phyloP scores from a whole-genome alignment of 139 green algal genomes.

The Chlamydomonas asymmetrica region DNA sequence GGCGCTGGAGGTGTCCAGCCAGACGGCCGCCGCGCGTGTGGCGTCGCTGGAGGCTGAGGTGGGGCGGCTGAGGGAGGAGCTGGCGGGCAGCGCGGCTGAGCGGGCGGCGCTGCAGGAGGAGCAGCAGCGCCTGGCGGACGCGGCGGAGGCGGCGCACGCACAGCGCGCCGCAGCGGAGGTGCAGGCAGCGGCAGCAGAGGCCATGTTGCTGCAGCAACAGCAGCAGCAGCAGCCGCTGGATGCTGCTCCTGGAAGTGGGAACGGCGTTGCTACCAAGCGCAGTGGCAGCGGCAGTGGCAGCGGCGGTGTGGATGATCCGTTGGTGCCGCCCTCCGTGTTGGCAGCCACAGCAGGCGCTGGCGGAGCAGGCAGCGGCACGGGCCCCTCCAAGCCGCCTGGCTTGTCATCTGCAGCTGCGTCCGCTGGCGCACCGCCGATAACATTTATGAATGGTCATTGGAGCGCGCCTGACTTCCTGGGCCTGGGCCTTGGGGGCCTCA shows the following conservation, averaged over 20 bases:
- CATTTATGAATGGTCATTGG: slow-evolving; percentile 23
- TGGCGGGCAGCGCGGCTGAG: background rate
- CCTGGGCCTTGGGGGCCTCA: background rate
- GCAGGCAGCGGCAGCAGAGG: background rate
- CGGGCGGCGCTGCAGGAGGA: background rate
- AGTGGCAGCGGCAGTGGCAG: background rate
- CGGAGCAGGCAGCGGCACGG: background rate
- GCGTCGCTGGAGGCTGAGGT: background rate
- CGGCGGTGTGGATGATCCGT: background rate
- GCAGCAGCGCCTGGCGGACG: background rate
- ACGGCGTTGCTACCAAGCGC: background rate
- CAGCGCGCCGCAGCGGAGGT: background rate
- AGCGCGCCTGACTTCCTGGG: slow-evolving; percentile 26
- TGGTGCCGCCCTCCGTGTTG: background rate
- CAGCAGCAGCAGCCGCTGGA: too few relatives aligned
- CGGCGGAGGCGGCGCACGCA: background rate
- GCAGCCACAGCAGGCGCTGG: background rate
- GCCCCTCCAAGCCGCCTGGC: background rate
- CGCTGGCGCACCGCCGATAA: slow-evolving; percentile 1
- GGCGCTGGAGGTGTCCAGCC: background rate
- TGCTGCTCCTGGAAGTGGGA: background rate
- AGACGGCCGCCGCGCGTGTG: background rate
- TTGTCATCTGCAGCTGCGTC: background rate
- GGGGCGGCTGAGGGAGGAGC: background rate
- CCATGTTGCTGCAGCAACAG: too few relatives aligned